Percentiles rank a stretch among this genome's conserved stretches.
Conservation (phyloP, 1,139 yeast species). For the Scheffersomyces stambukii region DNA sequence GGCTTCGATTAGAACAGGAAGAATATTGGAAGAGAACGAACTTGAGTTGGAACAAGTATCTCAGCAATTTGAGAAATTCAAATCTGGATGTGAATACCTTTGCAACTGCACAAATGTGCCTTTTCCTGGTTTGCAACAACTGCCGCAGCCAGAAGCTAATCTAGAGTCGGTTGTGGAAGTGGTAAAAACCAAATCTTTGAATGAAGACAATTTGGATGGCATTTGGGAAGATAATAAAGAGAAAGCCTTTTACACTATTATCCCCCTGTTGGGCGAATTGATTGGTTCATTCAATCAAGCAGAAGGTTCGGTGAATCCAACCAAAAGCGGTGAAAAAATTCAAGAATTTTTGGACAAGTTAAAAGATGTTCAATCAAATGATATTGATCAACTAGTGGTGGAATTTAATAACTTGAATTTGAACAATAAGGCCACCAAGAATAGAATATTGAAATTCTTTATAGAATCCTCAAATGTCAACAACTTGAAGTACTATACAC, state of each 20-base stretch:
- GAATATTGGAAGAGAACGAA: slow-evolving; percentile 50
- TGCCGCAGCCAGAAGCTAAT: slow-evolving; percentile 9
- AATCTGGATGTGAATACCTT: slow-evolving; percentile 39
- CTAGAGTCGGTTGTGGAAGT: slow-evolving; percentile 18
- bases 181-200: slow-evolving; percentile 17
- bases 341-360: slow-evolving; percentile 41
- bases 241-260: slow-evolving; percentile 52
- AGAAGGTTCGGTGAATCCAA: slow-evolving; percentile 1
- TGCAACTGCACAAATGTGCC: slow-evolving; percentile 35
- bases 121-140: slow-evolving; percentile 24
- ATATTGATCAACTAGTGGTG: slow-evolving; percentile 52
- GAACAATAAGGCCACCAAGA: slow-evolving; percentile 71
- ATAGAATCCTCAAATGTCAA: slow-evolving; percentile 43
- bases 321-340: slow-evolving; percentile 41
- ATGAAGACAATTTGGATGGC: slow-evolving; percentile 21
- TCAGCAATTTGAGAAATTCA: slow-evolving; percentile 42
- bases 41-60: slow-evolving; percentile 35
- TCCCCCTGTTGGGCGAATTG: slow-evolving; percentile 24
- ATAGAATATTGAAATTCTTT: slow-evolving; percentile 56
- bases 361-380: slow-evolving; percentile 43
- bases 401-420: slow-evolving; percentile 51
- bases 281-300: slow-evolving; percentile 21
- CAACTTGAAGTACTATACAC: slow-evolving; percentile 49
- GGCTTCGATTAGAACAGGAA: slow-evolving; percentile 66
- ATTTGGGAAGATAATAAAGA: slow-evolving; percentile 71